Evolutionary conservation across 2,329 filamentous ascomycete species (phyloP).

Genomic region (Reticulascus tulasneorum): DNA sequence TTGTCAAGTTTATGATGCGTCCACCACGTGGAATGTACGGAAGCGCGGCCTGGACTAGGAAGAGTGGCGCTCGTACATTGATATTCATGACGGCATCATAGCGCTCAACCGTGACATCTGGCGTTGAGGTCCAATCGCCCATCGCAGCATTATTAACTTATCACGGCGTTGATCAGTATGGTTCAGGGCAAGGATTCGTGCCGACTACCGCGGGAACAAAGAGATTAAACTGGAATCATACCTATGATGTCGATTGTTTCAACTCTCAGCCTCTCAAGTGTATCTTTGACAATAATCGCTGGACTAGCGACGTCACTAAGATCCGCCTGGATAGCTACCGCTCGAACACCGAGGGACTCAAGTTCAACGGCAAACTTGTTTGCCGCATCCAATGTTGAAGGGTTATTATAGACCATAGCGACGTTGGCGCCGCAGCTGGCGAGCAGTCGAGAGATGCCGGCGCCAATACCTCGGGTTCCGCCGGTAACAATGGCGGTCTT

Average conservation of each 20-base stretch:
- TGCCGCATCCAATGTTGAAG: too few species aligned
- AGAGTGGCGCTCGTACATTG: slow-evolving; percentile 37
- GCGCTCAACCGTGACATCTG: background rate
- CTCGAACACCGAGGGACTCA: background rate
- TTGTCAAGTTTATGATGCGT: slow-evolving; percentile 5
- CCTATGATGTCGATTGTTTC: slow-evolving; percentile 3
- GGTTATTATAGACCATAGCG: slow-evolving; percentile 7
- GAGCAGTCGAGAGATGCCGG: slow-evolving; percentile 1
- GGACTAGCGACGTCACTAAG: background rate
- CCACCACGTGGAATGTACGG: slow-evolving; percentile 39
- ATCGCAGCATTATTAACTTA: slow-evolving; percentile 5
- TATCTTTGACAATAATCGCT: background rate
- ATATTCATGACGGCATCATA: background rate
- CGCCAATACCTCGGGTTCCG: slow-evolving; percentile 4
- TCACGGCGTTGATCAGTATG: too few species aligned
- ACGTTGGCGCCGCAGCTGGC: slow-evolving; percentile 3
- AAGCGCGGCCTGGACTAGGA: slow-evolving; percentile 50
- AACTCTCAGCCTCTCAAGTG: background rate
- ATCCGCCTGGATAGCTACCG: slow-evolving; percentile 2
- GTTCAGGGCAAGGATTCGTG: too few species aligned
- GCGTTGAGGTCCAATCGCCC: background rate
- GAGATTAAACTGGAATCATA: too few species aligned
- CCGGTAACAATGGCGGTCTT: slow-evolving; percentile 4
- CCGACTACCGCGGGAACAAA: too few species aligned
- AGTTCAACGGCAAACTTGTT: slow-evolving; percentile 1